Base-by-base conservation (phyloP, 495 filamentous ascomycete genomes). In the Usnea hakonensis region DNA sequence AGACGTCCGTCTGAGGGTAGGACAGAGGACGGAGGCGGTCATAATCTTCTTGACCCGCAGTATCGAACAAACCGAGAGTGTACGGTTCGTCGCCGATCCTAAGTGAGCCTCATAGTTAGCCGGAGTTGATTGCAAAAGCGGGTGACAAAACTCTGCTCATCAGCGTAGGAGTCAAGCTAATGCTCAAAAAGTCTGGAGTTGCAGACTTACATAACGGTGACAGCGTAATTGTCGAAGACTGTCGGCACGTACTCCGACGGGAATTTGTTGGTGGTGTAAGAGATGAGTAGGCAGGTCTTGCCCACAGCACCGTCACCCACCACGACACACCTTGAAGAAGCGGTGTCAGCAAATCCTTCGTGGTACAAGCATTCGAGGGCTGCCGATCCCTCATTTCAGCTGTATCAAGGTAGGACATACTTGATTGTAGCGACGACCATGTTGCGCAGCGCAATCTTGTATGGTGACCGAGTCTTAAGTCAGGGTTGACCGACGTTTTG, bases 41-140 rank as follows among this genome's bases (percentile, higher is more conserved):
- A 75, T 98, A 97, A 85, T 98, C 94, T 79, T 98, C 94, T 80
- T 98, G 94, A 69, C 94, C 94, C 56, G 94, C 94, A 36, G 94
- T 98, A 86, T 98, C 94, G 71, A 98, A 98, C 10, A 98, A 83
- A 36, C 94, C 94, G 43, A 98, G 83, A 13, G 94, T 98, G 71
- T 98, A 97, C 30, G 94, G 94, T 76, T 98, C 94, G 75, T 98
- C 94, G 62, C 94, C 94, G 74, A 98, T 98, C 94, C 94, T 98
- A 67, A 30, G 65, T 23, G 55, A 65, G 69, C 70, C 58, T 44
- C 50, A 57, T 38, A 17, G 60, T 74, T 63, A 73, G 65, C 54
- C 55, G 21, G 40, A 37, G 33, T 21, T 33, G 37, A n/a, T 26
- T 33, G 6, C 21, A 30, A 23, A 19, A 19, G 26, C 33, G n/a